These are phyloP conservation scores for Talaromyces atroroseus DNA, from an alignment of 2,329 filamentous ascomycete genomes.

Conservation along the genomic window DNA sequence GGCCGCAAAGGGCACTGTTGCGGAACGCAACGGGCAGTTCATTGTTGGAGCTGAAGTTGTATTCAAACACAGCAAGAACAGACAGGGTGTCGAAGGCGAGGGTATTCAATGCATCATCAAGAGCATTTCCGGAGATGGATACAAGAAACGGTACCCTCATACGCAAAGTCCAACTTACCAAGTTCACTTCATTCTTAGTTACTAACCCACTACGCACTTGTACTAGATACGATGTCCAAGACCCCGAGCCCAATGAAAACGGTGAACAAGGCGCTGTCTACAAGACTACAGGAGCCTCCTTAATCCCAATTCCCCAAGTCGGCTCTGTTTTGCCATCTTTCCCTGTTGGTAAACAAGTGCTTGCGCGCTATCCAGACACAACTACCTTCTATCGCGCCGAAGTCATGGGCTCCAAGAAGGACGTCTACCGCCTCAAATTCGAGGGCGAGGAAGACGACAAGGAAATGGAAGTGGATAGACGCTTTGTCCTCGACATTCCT, in stretches of 20 bases:
- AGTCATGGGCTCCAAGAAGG: conserved; percentile 62
- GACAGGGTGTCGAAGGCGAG: conserved; percentile 47
- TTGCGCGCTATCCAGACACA: conserved; percentile 75
- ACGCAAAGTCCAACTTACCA: conserved; percentile 11
- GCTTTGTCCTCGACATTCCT: conserved; percentile 71
- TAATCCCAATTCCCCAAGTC: conserved; percentile 67
- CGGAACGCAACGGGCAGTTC: conserved; percentile 41
- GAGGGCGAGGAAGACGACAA: conserved; percentile 71
- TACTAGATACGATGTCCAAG: conserved; percentile 67
- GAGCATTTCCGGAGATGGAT: conserved; percentile 65
- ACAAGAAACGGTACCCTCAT: conserved; percentile 54
- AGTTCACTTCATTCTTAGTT: not conserved
- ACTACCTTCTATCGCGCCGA: conserved; percentile 83
- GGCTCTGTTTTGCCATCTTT: conserved; percentile 58
- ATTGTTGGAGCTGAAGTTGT: conserved; percentile 46
- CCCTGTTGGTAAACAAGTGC: conserved; percentile 61
- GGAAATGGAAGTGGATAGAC: conserved; percentile 67
- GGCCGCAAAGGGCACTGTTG: conserved; percentile 37
- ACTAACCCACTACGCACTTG: not conserved
- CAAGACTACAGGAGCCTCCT: conserved; percentile 64
- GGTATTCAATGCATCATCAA: conserved; percentile 73
- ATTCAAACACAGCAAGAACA: conserved; percentile 48
- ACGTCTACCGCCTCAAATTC: conserved; percentile 58
- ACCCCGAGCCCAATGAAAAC: conserved; percentile 68
- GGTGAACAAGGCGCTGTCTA: conserved; percentile 59